Evolutionary conservation across 495 filamentous ascomycete genomes (phyloP), one percentile per base, ranked within the genome.

Genomic region (Tuber melanosporum): DNA sequence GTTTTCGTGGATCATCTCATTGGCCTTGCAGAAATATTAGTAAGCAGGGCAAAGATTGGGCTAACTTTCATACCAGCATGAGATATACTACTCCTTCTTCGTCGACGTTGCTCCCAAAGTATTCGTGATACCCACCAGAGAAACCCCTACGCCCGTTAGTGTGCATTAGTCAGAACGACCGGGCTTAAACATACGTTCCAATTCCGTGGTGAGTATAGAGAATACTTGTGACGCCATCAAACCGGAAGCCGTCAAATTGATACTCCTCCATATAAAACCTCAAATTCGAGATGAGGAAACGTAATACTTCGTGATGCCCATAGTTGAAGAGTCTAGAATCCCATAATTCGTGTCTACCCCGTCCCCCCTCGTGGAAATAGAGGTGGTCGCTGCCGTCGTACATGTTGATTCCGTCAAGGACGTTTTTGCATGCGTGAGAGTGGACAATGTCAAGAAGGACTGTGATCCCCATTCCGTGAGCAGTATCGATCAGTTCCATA

Each of bases 241-340:
- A 99, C 70, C 95, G 89, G 88, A 98, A 99, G 36, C 95, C 95
- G 83, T 98, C 95, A 84, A 99, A 98, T 71, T 89, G 84, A 82
- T 98, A 99, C 83, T 98, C 95, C 75, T 99, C 95, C 95, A 99
- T 98, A 92, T 96, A 99, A 87, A 97, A 99, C 41, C 96, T 89
- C 75, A 99, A 87, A 84, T 99, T 99, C 85, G 93, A 97, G 69
- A 99, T 86, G 75, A 99, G 87, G 85, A 99, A 99, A 39, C 95
- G 88, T 82, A 99, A 84, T 46, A 99, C 95, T 84, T 99, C 95
- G 83, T 99, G 94, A 78, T 88, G 89, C 52, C 94, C 94, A 84
- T 98, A 99, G 86, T 99, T 99, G 88, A 98, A 99, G 70, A 99
- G 86, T 73, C 95, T 90, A 81, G 92, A 96, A 84, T 98, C 96